Conservation (phyloP, 1,284 basidiomycete genomes). For the Irpex sp. region DNA sequence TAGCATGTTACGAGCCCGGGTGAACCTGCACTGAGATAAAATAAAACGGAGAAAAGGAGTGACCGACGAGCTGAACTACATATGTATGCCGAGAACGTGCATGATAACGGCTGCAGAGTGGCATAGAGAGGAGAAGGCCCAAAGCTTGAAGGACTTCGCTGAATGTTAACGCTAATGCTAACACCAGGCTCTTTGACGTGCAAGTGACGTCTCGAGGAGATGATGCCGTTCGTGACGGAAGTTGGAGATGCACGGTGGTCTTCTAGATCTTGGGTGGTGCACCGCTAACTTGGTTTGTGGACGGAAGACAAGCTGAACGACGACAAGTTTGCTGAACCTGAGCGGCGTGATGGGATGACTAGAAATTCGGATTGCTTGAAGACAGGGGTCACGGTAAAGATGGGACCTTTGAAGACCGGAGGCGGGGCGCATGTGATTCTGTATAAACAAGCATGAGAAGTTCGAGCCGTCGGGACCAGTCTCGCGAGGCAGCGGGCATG, state of each 20-base stretch:
- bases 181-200: neutral
- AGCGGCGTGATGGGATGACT: neutral
- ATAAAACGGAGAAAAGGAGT: no score
- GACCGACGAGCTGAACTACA: no score
- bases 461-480: neutral
- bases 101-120: no score
- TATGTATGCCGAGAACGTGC: no score
- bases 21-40: no score
- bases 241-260: no score
- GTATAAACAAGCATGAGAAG: neutral
- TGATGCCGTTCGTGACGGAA: neutral
- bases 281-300: neutral
- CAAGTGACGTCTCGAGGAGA: neutral
- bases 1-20: no score
- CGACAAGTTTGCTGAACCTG: neutral
- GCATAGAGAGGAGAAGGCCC: no score
- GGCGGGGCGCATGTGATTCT: neutral
- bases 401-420: neutral
- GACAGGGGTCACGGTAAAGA: neutral
- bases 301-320: neutral
- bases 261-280: neutral
- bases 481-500: no score
- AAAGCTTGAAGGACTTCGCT: no score
- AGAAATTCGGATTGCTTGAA: neutral
- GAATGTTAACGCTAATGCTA: no score